Percentiles rank a stretch among this genome's conserved stretches.
These are phyloP conservation scores for Durotheca rogersii DNA, from an alignment of 495 filamentous ascomycete genomes.

Conservation along the genomic window DNA sequence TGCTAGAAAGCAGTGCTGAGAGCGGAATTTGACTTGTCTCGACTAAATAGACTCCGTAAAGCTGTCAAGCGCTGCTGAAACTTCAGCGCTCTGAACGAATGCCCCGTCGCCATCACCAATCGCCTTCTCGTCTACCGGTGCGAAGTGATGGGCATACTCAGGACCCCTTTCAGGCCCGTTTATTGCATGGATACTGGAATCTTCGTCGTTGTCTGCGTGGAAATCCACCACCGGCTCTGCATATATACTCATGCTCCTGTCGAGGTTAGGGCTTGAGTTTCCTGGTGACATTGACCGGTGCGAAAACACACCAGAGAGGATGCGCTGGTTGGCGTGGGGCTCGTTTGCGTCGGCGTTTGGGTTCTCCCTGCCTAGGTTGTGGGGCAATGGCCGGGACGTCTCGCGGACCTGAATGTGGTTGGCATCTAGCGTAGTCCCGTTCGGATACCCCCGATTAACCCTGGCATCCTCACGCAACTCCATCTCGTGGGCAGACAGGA, in stretches of 20 bases:
- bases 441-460: constrained; percentile 22
- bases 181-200: constrained; percentile 13
- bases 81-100: too few species aligned
- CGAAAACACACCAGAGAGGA: constrained; percentile 30
- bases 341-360: constrained; percentile 25
- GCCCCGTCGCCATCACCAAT: too few species aligned
- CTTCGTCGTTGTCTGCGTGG: constrained; percentile 6
- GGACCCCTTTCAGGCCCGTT: too few species aligned
- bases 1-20: too few species aligned
- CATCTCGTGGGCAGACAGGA: constrained; percentile 36
- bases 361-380: constrained; percentile 24
- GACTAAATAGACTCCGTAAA: too few species aligned
- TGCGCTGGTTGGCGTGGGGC: constrained; percentile 29
- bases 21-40: too few species aligned
- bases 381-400: constrained; percentile 38
- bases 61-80: too few species aligned
- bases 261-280: constrained; percentile 30
- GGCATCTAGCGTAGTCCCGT: constrained; percentile 9
- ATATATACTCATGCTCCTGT: constrained; percentile 26
- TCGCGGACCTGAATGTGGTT: constrained; percentile 36
- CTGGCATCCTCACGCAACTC: constrained; percentile 45
- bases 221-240: constrained; percentile 16
- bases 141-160: too few species aligned
- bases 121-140: too few species aligned
- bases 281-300: constrained; percentile 27